phyloP scores from a whole-genome alignment of 352 stramenopile species.

The Pythium guiyangense region DNA sequence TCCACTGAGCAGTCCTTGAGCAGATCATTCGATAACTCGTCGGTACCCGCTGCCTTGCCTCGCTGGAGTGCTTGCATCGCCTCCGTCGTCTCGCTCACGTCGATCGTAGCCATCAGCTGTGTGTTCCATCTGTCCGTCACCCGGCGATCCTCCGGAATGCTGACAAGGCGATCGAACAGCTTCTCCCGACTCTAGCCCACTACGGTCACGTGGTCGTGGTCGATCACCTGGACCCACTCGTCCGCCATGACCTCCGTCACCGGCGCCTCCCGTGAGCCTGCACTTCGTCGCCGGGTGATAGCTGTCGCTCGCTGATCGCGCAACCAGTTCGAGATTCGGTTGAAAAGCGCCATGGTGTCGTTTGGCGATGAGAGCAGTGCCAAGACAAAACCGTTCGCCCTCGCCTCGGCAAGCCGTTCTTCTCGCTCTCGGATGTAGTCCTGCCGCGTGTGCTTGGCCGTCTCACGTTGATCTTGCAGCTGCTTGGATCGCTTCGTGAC shows the following conservation, averaged over 20 bases:
- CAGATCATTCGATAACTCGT: background rate
- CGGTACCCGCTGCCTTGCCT: background rate
- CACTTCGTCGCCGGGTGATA: background rate
- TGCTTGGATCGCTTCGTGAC: too few relatives aligned
- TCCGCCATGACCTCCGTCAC: background rate
- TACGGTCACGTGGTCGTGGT: background rate
- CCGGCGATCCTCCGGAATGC: background rate
- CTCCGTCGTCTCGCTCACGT: background rate
- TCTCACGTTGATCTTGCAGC: too few relatives aligned
- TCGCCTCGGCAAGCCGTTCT: too few relatives aligned
- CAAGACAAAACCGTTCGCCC: background rate
- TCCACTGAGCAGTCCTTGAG: background rate
- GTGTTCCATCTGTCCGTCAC: background rate
- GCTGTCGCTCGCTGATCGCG: background rate
- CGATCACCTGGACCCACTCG: background rate
- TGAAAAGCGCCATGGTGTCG: background rate
- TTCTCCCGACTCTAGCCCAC: background rate
- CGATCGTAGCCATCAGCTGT: background rate
- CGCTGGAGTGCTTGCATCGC: background rate
- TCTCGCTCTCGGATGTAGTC: too few relatives aligned
- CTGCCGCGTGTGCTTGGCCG: too few relatives aligned
- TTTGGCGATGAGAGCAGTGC: background rate
- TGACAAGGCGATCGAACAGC: background rate
- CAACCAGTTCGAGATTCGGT: background rate
- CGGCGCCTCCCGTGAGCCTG: background rate